Percentiles rank a stretch among this genome's conserved stretches.
These are phyloP conservation scores for Diaporthe australafricana DNA, from an alignment of 2,329 filamentous ascomycete genomes.

Conservation along the genomic window DNA sequence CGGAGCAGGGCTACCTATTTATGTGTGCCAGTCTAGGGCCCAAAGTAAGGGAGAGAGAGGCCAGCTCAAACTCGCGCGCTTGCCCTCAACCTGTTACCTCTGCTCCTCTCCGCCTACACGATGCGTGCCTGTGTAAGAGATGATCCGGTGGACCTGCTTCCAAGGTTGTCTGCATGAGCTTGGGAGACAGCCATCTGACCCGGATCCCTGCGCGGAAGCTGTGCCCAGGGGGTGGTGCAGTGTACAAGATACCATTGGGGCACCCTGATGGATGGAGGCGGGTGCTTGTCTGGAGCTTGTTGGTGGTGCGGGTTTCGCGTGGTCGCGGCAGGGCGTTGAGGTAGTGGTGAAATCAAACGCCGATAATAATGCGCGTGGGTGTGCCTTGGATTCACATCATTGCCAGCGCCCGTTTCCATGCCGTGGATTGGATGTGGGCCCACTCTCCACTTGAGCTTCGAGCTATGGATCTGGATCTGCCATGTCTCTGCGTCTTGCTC, in stretches of 20 bases:
- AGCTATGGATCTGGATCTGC: not conserved
- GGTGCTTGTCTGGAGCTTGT: conserved; percentile 9
- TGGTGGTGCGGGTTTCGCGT: too few species aligned
- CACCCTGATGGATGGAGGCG: conserved; percentile 27
- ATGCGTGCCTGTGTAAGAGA: conserved; percentile 15
- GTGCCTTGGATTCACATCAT: conserved; percentile 14
- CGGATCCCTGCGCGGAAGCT: conserved; percentile 10
- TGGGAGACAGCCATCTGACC: conserved; percentile 24
- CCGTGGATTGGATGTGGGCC: not conserved
- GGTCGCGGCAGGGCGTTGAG: not conserved
- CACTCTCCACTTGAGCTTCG: conserved; percentile 9
- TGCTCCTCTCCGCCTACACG: not conserved
- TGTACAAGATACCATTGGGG: conserved; percentile 10
- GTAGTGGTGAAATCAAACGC: conserved; percentile 32
- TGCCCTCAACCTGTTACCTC: not conserved
- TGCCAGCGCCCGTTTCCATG: conserved; percentile 12
- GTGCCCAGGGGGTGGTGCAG: not conserved
- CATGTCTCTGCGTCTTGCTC: not conserved
- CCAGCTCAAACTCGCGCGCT: not conserved
- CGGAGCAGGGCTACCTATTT: conserved; percentile 33
- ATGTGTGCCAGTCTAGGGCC: conserved; percentile 16
- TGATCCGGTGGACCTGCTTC: not conserved
- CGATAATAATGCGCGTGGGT: conserved; percentile 2
- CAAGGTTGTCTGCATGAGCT: conserved; percentile 24
- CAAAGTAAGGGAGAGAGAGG: not conserved